Evolutionary conservation across 108 stramenopile species (phyloP).

Genomic region (Nitzschia palea): DNA sequence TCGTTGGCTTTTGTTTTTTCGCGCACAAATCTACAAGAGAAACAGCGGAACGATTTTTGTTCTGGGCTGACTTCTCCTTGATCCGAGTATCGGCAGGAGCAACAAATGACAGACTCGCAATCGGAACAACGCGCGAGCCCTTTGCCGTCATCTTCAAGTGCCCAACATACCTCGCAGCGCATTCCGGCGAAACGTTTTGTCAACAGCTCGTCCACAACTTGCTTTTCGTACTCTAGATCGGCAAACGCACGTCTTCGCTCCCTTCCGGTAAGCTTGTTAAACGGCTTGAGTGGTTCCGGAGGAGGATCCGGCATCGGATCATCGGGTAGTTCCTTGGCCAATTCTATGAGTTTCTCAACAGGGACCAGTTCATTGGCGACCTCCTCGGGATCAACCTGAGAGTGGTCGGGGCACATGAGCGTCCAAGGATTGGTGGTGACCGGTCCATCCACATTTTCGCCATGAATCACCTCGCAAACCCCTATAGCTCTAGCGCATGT

Average conservation of each 20-base stretch:
- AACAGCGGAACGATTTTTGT: slow-evolving; percentile 39
- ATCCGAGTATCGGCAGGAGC: slow-evolving; percentile 48
- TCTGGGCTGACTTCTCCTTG: slow-evolving; percentile 10
- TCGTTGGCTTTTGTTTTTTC: slow-evolving; percentile 26
- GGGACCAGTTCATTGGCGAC: slow-evolving; percentile 41
- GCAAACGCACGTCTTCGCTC: slow-evolving; percentile 53
- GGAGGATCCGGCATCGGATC: slow-evolving; percentile 54
- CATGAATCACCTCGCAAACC: slow-evolving; percentile 78
- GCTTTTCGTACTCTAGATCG: slow-evolving; percentile 54
- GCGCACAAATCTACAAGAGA: slow-evolving; percentile 43
- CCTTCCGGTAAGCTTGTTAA: slow-evolving; percentile 57
- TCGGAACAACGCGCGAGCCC: slow-evolving; percentile 45
- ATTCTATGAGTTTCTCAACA: slow-evolving; percentile 47
- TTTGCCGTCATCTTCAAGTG: slow-evolving; percentile 34
- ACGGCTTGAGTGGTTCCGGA: slow-evolving; percentile 52
- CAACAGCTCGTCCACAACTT: slow-evolving; percentile 51
- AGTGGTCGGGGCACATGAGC: slow-evolving; percentile 75
- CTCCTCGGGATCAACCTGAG: slow-evolving; percentile 43
- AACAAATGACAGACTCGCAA: slow-evolving; percentile 58
- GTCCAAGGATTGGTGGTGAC: slow-evolving; percentile 70
- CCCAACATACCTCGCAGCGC: slow-evolving; percentile 68
- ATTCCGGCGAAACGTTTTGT: slow-evolving; percentile 50
- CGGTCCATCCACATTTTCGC: slow-evolving; percentile 72
- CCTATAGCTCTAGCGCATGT: slow-evolving; percentile 81
- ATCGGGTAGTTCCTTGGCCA: slow-evolving; percentile 72